These are phyloP conservation scores for Babesia ovis DNA, from an alignment of 169 alveolate genomes.

Conservation along the genomic window DNA sequence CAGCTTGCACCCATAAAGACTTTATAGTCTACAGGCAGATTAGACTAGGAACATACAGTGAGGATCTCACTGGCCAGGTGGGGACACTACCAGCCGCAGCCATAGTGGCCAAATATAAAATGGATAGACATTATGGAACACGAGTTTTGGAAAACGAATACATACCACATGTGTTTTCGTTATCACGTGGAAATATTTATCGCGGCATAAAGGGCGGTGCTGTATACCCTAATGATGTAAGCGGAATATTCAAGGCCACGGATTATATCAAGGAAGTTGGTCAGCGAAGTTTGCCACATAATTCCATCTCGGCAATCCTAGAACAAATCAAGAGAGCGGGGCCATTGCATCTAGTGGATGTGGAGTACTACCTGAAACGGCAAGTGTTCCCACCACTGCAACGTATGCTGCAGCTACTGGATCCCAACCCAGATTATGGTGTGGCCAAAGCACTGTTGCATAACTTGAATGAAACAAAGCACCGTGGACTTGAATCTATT, in stretches of 20 bases:
- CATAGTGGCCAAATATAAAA: conserved; percentile 64
- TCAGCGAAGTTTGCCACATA: background rate
- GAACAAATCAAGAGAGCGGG: conserved; percentile 23
- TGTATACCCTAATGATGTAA: conserved; percentile 30
- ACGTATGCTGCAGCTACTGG: conserved; percentile 67
- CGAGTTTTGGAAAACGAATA: conserved; percentile 62
- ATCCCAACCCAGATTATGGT: conserved; percentile 10
- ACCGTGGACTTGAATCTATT: background rate
- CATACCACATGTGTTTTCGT: conserved; percentile 63
- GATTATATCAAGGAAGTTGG: conserved; percentile 10
- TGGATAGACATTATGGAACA: conserved; percentile 30
- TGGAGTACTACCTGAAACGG: conserved; percentile 63
- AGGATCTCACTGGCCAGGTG: conserved; percentile 48
- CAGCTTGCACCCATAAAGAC: conserved; percentile 43
- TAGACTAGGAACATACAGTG: conserved; percentile 64
- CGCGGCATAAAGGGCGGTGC: conserved; percentile 22
- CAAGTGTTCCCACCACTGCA: conserved; percentile 61
- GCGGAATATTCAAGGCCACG: conserved; percentile 22
- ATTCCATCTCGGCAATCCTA: conserved; percentile 1
- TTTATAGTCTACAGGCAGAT: conserved; percentile 63
- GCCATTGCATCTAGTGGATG: conserved; percentile 53
- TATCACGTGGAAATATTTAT: conserved; percentile 17
- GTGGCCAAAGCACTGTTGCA: conserved; percentile 25
- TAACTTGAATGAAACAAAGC: conserved; percentile 7
- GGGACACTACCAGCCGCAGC: conserved; percentile 72